A percentile compares a stretch with the other conserved stretches of the same genome.
phyloP scores from a whole-genome alignment of 805 yeast species.

The Yamadazyma kitorensis region DNA sequence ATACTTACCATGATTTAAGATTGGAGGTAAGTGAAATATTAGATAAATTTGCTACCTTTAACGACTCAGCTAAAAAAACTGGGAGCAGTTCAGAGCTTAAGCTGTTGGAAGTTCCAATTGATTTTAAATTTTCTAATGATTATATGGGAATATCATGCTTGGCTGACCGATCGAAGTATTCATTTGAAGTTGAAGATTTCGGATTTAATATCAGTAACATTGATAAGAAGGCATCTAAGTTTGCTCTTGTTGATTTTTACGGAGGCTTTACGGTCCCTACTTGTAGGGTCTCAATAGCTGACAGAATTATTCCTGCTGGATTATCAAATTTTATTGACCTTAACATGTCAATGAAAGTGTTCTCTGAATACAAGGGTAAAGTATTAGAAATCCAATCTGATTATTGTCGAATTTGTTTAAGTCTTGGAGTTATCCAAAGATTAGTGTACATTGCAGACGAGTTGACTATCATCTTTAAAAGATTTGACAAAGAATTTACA shows the following conservation, averaged over 20 bases:
- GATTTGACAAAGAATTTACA: conserved; percentile 4
- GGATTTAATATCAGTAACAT: conserved; percentile 23
- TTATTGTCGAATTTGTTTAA: conserved; percentile 55
- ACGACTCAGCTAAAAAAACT: neutral
- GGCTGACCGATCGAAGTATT: conserved; percentile 27
- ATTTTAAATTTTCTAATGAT: conserved; percentile 24
- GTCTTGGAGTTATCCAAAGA: conserved; percentile 47
- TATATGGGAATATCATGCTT: conserved; percentile 36
- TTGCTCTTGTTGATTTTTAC: conserved; percentile 9
- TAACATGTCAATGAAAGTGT: conserved; percentile 40
- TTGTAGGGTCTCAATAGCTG: conserved; percentile 37
- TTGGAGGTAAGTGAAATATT: conserved; percentile 1
- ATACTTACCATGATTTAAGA: conserved; percentile 1
- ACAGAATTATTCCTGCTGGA: conserved; percentile 36
- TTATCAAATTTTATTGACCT: conserved; percentile 45
- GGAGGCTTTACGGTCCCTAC: conserved; percentile 45
- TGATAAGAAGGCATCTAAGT: conserved; percentile 14
- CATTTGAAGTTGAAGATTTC: conserved; percentile 35
- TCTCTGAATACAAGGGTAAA: conserved; percentile 36
- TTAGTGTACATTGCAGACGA: conserved; percentile 34
- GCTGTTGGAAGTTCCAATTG: conserved; percentile 17
- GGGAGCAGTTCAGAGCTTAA: neutral
- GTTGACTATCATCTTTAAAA: conserved; percentile 7
- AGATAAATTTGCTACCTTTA: neutral
- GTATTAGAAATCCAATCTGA: conserved; percentile 58